Conservation (phyloP, 1,139 yeast genomes). For the Suhomyces panamericanus region DNA sequence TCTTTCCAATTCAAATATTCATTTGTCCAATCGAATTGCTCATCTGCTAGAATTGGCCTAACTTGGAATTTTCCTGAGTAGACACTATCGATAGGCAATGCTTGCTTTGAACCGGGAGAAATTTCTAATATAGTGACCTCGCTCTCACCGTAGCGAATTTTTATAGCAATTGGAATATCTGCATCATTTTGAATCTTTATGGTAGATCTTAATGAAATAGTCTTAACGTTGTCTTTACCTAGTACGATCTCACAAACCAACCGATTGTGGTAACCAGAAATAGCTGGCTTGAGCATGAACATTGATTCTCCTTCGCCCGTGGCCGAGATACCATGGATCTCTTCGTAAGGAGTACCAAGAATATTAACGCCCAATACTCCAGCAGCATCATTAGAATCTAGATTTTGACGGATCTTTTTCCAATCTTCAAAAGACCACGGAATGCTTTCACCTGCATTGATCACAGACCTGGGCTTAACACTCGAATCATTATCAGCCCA, state of each 20-base stretch:
- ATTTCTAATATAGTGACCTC: conserved; percentile 30
- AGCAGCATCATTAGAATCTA: conserved; percentile 62
- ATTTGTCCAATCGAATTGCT: conserved; percentile 67
- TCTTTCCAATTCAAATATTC: conserved; percentile 65
- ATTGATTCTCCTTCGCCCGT: conserved; percentile 84
- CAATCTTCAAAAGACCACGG: conserved; percentile 97
- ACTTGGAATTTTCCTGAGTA: conserved; percentile 58
- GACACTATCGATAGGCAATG: conserved; percentile 75
- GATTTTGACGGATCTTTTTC: conserved; percentile 78
- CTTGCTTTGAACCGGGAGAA: conserved; percentile 53
- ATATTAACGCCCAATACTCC: conserved; percentile 64
- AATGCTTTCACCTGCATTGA: conserved; percentile 52
- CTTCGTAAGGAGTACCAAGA: conserved; percentile 54
- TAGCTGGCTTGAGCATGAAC: conserved; percentile 64
- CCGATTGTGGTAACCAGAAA: conserved; percentile 67
- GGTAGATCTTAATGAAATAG: conserved; percentile 74
- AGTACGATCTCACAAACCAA: conserved; percentile 69
- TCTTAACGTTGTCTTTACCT: conserved; percentile 76
- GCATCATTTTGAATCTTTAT: conserved; percentile 70
- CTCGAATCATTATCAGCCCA: conserved; percentile 59
- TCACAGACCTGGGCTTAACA: conserved; percentile 25
- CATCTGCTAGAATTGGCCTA: conserved; percentile 56
- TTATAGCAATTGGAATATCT: conserved; percentile 54
- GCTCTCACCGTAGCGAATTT: conserved; percentile 23
- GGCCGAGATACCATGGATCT: conserved; percentile 59